Percentiles rank a stretch among this genome's conserved stretches.
phyloP scores from a whole-genome alignment of 441 rosid species.

The Kokia cookei region DNA sequence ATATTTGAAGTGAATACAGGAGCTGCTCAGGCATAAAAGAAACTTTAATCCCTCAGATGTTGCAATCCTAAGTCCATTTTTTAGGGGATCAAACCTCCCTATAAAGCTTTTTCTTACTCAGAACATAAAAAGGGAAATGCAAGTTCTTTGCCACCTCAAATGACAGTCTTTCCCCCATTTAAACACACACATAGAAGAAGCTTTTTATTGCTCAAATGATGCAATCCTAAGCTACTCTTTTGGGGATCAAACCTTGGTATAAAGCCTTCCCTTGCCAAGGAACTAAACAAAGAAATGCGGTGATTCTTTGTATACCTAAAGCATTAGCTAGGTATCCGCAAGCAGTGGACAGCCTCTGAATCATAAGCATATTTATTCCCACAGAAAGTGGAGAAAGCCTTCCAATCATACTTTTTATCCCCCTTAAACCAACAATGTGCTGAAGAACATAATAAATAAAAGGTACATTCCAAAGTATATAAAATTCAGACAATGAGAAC shows the following conservation, averaged over 20 bases:
- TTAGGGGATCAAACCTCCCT: neutral
- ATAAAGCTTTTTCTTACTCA: neutral
- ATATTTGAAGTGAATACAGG: neutral
- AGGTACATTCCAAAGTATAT: neutral
- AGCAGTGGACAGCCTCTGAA: neutral
- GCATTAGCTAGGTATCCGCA: conserved; percentile 4
- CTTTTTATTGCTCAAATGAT: neutral
- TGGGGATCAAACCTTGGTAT: neutral
- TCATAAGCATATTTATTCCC: neutral
- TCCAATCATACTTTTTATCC: neutral
- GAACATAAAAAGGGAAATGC: neutral
- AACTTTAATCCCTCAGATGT: neutral
- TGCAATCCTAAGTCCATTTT: neutral
- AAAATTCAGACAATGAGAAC: neutral
- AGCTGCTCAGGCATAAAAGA: neutral
- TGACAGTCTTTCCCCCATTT: neutral
- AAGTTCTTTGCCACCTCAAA: neutral
- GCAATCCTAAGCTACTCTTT: neutral
- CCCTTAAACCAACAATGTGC: neutral
- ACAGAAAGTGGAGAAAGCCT: neutral
- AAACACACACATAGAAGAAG: neutral
- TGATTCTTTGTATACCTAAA: neutral
- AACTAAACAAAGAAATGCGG: neutral
- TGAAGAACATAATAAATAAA: neutral
- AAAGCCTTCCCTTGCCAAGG: neutral